Conservation (phyloP, 2,329 filamentous ascomycete species). For the Aspergillus spinulosporus region DNA sequence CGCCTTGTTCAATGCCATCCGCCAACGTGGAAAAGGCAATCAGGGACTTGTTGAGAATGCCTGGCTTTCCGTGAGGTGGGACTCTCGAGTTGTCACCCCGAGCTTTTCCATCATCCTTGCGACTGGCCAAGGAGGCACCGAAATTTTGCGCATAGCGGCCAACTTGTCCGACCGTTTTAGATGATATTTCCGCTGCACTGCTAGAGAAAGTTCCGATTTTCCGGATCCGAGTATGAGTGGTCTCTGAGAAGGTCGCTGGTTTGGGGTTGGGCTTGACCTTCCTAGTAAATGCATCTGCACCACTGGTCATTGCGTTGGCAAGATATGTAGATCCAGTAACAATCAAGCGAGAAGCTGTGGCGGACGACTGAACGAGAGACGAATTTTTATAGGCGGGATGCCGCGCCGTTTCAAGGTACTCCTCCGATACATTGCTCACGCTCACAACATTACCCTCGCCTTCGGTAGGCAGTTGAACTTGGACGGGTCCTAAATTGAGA, state of each 20-base stretch:
- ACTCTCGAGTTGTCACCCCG: constrained; percentile 71
- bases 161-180: constrained; percentile 84
- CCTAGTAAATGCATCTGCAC: constrained; percentile 77
- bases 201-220: constrained; percentile 86
- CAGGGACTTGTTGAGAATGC: constrained; percentile 89
- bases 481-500: constrained; percentile 45
- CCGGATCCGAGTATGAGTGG: constrained; percentile 80
- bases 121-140: constrained; percentile 72
- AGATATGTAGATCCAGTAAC: constrained; percentile 82
- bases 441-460: constrained; percentile 50
- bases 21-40: constrained; percentile 95
- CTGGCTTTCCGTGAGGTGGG: constrained; percentile 73
- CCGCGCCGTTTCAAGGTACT: constrained; percentile 71
- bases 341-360: constrained; percentile 84
- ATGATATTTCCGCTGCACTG: constrained; percentile 73
- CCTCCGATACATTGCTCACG: constrained; percentile 51
- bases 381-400: constrained; percentile 93
- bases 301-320: constrained; percentile 71
- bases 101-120: constrained; percentile 55
- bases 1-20: constrained; percentile 87
- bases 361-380: constrained; percentile 80
- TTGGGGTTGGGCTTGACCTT: constrained; percentile 75
- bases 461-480: constrained; percentile 49
- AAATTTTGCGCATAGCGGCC: constrained; percentile 84
- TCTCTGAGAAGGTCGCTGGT: constrained; percentile 82